Evolutionary conservation across 2,329 filamentous ascomycete genomes (phyloP).

Genomic region (Xylaria multiplex): DNA sequence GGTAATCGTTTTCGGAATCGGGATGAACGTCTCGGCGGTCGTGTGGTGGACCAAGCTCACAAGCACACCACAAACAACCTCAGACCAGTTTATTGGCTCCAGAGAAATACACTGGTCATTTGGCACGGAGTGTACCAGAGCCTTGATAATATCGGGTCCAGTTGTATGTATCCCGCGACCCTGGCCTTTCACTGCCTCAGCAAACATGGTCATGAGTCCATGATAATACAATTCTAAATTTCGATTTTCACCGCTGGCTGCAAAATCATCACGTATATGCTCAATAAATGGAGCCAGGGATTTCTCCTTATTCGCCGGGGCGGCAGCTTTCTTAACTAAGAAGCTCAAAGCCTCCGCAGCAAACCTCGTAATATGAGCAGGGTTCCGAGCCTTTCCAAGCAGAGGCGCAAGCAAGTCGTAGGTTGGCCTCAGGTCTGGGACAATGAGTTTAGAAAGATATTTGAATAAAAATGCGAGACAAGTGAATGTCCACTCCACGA

Average conservation of each 20-base stretch:
- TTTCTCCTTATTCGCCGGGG: slow-evolving; percentile 77
- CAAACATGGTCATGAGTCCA: slow-evolving; percentile 91
- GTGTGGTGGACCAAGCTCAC: slow-evolving; percentile 87
- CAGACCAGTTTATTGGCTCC: slow-evolving; percentile 63
- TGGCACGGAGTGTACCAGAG: slow-evolving; percentile 63
- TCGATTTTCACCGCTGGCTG: slow-evolving; percentile 61
- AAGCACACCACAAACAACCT: slow-evolving; percentile 78
- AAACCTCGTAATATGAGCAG: slow-evolving; percentile 88
- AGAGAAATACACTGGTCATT: slow-evolving; percentile 60
- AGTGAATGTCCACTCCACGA: slow-evolving; percentile 98
- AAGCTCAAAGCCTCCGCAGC: slow-evolving; percentile 96
- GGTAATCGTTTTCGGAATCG: slow-evolving; percentile 71
- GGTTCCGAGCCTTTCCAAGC: slow-evolving; percentile 83
- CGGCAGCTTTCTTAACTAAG: slow-evolving; percentile 86
- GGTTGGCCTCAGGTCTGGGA: slow-evolving; percentile 85
- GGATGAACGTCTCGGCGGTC: slow-evolving; percentile 75
- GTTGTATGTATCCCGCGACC: slow-evolving; percentile 69
- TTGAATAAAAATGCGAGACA: slow-evolving; percentile 97
- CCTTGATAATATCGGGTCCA: slow-evolving; percentile 62
- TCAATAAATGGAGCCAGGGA: slow-evolving; percentile 76
- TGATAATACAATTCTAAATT: slow-evolving; percentile 79
- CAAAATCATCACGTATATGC: slow-evolving; percentile 76
- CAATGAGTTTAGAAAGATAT: slow-evolving; percentile 87
- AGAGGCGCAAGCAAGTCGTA: slow-evolving; percentile 85
- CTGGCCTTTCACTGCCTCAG: slow-evolving; percentile 78